Evolutionary conservation across 208 protist genomes (phyloP), one percentile per base, ranked within the genome.

Genomic region (Acanthamoeba lenticulata): DNA sequence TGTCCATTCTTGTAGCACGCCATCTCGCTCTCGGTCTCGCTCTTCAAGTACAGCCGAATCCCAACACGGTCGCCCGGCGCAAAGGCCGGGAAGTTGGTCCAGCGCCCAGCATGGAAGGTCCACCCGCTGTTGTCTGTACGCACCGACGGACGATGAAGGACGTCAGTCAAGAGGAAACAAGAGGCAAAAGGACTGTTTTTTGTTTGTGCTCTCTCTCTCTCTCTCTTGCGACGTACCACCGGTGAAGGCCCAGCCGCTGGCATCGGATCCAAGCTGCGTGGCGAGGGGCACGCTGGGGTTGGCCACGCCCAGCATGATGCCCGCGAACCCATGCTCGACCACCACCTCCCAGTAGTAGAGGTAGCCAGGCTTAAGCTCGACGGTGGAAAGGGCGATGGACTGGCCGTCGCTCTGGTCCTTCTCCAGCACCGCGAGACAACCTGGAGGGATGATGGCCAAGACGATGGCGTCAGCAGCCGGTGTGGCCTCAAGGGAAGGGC

Each of bases 311-410:
- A 86, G 24, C 77, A 86, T 86, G 40, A 86, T 86, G 32, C 77
- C 77, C 15, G 77, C 44, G 34, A 86, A 86, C 21, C 77, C 77
- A 0, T 24, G 6, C 36, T 86, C 77, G 21, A 86, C 77, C 2
- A 86, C n/a, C 62, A 86, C 77, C 45, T 86, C 77, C 77, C 77
- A 86, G 32, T 42, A 86, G 40, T 86, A 86, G 27, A 55, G 44
- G 4, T 86, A 21, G 32, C 77, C 77, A n/a, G 38, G 38, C 77
- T 55, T 57, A 52, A 86, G 77, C 44, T 45, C 77, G 3, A 55
- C 45, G 27, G 19, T 86, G 32, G 77, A 45, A 15, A 86, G 40
- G 24, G 49, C 77, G 7, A 86, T 55, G n/a, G 77, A 86, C n/a
- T 86, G 77, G 9, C 77, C 77, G 13, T 86, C 45, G 32, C n/a